phyloP scores from a whole-genome alignment of 2,329 filamentous ascomycete genomes.

The Exophiala xenobiotica region DNA sequence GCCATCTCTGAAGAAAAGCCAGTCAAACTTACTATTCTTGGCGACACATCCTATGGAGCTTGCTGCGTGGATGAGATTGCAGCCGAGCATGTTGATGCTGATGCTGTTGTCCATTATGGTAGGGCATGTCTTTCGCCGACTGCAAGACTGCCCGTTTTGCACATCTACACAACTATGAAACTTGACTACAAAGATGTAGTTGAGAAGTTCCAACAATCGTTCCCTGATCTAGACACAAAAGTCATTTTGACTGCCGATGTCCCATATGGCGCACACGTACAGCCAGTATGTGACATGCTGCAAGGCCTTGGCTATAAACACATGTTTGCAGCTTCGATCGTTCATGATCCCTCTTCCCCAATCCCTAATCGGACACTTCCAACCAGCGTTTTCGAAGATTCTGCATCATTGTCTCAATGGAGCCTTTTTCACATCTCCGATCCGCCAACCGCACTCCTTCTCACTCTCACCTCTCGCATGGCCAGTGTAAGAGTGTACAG shows the following conservation, averaged over 20 bases:
- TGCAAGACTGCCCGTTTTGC: conserved; percentile 79
- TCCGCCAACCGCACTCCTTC: conserved; percentile 76
- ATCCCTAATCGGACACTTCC: conserved; percentile 82
- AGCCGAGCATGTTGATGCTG: conserved; percentile 86
- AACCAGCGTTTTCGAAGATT: conserved; percentile 44
- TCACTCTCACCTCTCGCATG: conserved; percentile 83
- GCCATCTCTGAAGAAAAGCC: conserved; percentile 27
- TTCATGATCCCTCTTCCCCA: conserved; percentile 73
- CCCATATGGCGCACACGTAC: conserved; percentile 76
- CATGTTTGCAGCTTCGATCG: conserved; percentile 67
- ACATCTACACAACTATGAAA: conserved; percentile 77
- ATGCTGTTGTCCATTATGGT: conserved; percentile 92
- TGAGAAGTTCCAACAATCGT: conserved; percentile 66
- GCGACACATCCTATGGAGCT: conserved; percentile 93
- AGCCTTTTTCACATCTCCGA: conserved; percentile 82
- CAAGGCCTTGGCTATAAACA: conserved; percentile 65
- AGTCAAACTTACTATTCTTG: conserved; percentile 72
- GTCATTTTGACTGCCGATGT: conserved; percentile 86
- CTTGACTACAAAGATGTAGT: conserved; percentile 63
- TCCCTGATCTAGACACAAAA: conserved; percentile 61
- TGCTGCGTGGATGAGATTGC: conserved; percentile 98
- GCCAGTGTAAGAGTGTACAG: conserved; percentile 74
- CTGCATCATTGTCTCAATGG: conserved; percentile 60
- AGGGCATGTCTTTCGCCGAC: conserved; percentile 89
- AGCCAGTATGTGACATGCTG: conserved; percentile 56